A percentile compares a stretch with the other conserved stretches of the same genome.
Evolutionary conservation across 805 yeast species (phyloP).

Genomic region (Ogataea corticis): DNA sequence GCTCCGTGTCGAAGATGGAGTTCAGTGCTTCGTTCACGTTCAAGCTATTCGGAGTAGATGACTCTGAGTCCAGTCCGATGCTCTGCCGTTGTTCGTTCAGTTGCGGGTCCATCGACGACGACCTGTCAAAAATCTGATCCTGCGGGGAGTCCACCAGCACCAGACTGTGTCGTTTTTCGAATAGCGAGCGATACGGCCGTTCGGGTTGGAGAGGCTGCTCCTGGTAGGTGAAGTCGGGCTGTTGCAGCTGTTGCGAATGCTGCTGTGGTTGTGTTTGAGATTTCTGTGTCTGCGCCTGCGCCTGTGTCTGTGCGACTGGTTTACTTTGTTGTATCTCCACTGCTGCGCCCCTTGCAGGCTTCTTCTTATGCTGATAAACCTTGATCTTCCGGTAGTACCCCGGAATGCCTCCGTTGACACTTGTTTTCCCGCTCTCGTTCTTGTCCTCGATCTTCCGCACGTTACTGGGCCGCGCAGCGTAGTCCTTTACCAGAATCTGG

Average conservation of each 20-base stretch:
- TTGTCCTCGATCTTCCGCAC: slow-evolving; percentile 32
- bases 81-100: slow-evolving; percentile 4
- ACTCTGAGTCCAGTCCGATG: slow-evolving; percentile 7
- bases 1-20: slow-evolving; percentile 32
- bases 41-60: slow-evolving; percentile 11
- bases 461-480: slow-evolving; percentile 30
- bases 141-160: no score
- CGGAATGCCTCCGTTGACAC: slow-evolving; percentile 36
- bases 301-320: neutral
- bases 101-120: slow-evolving; percentile 7
- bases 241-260: no score
- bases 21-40: slow-evolving; percentile 30
- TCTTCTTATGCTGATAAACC: slow-evolving; percentile 9
- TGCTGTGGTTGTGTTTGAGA: neutral
- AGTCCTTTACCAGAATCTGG: slow-evolving; percentile 31
- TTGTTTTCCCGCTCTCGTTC: slow-evolving; percentile 32
- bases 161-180: neutral
- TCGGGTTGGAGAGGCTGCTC: neutral
- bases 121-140: neutral
- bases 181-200: slow-evolving; percentile 12
- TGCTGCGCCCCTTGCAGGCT: neutral
- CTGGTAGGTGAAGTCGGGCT: neutral
- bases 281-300: no score
- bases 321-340: neutral
- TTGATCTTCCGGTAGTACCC: slow-evolving; percentile 30